Base-by-base conservation (phyloP, 163 green algal genomes). In the Chlamydomonas reinhardtii region DNA sequence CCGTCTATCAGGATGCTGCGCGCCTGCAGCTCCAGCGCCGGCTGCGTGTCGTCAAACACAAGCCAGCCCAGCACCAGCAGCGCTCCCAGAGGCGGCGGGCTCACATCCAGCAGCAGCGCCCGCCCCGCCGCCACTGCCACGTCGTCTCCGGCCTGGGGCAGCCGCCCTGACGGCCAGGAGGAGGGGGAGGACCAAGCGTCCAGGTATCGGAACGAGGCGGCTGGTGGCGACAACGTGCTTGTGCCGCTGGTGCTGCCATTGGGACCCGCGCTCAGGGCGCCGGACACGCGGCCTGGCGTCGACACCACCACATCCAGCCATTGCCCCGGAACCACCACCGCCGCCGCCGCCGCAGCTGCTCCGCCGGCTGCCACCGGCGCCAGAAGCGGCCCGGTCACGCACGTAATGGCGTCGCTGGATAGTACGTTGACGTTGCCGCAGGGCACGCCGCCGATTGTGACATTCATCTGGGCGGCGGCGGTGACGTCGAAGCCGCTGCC, bases 31-130 rank as follows among this genome's bases (percentile, higher is more conserved):
- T 84, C 76, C 62, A 82, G 24, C 32, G 4, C 59, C 4, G 73
- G 54, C 43, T 74, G 27, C 3, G 37, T 35, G 14, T 74, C 62
- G 54, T 94, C 93, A 72, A 95, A 96, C 56, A 85, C 20, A 12
- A 96, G 83, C 64, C 69, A 43, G 22, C 93, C 93, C 68, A 94
- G 84, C 2, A 96, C 65, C 16, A 93, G 39, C 11, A 95, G 15
- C 15, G 81, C 39, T 24, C 73, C 77, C 43, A 96, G 62, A 5
- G 62, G 37, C 11, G 76, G 76, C 34, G 76, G 76, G 39, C 35
- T 75, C 2, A 94, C 72, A 83, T 96, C 94, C 76, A 96, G 71
- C 65, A 96, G 74, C 9, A 96, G 75, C 15, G 78, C 93, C 3
- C 82, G 70, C 16, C 84, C 86, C 22, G 86, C 19, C 1, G 90